phyloP scores from a whole-genome alignment of 768 basidiomycete genomes.

The Mycena floridula region DNA sequence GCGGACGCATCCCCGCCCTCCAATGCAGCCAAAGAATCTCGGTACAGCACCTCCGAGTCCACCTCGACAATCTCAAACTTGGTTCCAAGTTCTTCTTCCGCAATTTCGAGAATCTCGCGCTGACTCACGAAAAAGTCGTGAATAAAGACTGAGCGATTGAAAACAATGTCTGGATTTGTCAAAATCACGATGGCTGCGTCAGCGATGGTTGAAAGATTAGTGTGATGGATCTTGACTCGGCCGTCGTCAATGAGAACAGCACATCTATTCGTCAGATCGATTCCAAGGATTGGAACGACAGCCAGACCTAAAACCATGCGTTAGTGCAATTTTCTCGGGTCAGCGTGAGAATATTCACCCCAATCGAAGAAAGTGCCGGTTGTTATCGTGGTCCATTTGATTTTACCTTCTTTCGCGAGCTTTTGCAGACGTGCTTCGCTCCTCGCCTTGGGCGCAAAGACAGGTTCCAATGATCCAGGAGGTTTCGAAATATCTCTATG shows the following conservation, averaged over 20 bases:
- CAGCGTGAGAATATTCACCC: not conserved
- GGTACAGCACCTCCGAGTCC: not conserved
- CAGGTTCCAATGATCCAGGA: not conserved
- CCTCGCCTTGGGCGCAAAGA: not conserved
- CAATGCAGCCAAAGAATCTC: too few relatives aligned
- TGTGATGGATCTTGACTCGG: not conserved
- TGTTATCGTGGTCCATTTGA: not conserved
- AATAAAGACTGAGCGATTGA: not conserved
- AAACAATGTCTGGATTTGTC: not conserved
- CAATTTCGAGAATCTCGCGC: not conserved
- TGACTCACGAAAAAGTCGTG: not conserved
- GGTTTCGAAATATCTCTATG: not conserved
- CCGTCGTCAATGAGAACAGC: not conserved
- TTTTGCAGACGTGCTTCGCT: not conserved
- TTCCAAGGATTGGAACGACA: not conserved
- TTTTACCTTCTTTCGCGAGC: not conserved
- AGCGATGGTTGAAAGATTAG: not conserved
- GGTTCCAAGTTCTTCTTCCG: not conserved
- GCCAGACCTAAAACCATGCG: not conserved
- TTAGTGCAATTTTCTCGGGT: not conserved
- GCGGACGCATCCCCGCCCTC: too few relatives aligned
- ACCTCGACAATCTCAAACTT: not conserved
- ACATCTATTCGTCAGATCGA: not conserved
- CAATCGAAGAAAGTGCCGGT: not conserved
- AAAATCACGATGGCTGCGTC: not conserved